These are phyloP conservation scores for Lentinula lateritia DNA, from an alignment of 768 basidiomycete genomes.

Conservation along the genomic window DNA sequence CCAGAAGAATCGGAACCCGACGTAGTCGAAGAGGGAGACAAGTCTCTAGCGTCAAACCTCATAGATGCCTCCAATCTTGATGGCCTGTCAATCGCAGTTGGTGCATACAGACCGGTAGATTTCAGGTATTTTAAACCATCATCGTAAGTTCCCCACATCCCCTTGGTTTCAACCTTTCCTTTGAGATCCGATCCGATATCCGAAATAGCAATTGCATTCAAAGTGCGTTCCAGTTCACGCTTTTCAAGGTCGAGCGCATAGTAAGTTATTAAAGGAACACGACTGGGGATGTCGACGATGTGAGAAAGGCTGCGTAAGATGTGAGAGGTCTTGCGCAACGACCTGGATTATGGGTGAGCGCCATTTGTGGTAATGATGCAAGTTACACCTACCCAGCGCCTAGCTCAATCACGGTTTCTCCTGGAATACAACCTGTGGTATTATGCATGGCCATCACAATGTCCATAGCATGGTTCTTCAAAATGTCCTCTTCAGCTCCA, in stretches of 20 bases:
- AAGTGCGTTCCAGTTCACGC: constrained; percentile 76
- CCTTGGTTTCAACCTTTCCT: constrained; percentile 75
- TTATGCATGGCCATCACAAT: constrained; percentile 73
- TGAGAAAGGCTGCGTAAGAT: constrained; percentile 68
- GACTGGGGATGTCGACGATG: constrained; percentile 31
- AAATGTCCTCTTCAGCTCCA: constrained; percentile 79
- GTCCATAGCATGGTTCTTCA: constrained; percentile 64
- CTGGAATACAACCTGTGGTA: constrained; percentile 26
- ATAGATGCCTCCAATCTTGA: constrained; percentile 7
- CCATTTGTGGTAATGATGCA: not conserved
- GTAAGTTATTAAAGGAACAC: constrained; percentile 60
- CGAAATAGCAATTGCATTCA: constrained; percentile 59
- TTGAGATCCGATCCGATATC: constrained; percentile 53
- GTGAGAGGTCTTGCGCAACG: constrained; percentile 85
- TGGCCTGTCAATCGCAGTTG: constrained; percentile 10
- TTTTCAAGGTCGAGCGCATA: constrained; percentile 93
- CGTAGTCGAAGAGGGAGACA: constrained; percentile 32
- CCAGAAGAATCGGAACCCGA: constrained; percentile 15
- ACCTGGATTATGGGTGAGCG: constrained; percentile 33
- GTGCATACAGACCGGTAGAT: constrained; percentile 48
- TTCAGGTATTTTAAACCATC: constrained; percentile 79
- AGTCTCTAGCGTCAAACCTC: constrained; percentile 18
- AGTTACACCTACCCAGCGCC: constrained; percentile 76
- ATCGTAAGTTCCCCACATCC: constrained; percentile 89
- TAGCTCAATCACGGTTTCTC: constrained; percentile 77